These are phyloP conservation scores for Berkeleyomyces basicola DNA, from an alignment of 2,329 filamentous ascomycete genomes.

Conservation along the genomic window DNA sequence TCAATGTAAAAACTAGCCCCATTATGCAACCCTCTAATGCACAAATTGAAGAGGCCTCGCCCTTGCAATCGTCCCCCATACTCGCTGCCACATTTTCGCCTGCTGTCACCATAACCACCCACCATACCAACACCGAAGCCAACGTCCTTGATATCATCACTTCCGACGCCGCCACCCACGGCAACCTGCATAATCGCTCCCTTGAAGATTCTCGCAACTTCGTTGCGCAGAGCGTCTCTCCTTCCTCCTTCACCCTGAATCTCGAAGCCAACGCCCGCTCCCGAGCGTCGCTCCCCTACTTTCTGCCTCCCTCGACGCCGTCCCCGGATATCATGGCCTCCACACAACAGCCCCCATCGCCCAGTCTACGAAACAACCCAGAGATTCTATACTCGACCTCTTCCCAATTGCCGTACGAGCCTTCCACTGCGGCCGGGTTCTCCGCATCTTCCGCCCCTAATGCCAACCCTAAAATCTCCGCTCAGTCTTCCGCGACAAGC, in stretches of 20 bases:
- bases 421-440: background rate
- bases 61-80: constrained; percentile 5
- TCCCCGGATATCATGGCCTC: background rate
- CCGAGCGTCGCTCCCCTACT: background rate
- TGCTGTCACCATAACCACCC: background rate
- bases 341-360: background rate
- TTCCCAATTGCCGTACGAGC: background rate
- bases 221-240: background rate
- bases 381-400: background rate
- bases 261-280: background rate
- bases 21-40: constrained; percentile 11
- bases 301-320: background rate
- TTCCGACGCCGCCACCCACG: constrained; percentile 14
- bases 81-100: background rate
- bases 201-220: background rate
- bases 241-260: background rate
- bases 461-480: constrained; percentile 22
- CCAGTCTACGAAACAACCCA: background rate
- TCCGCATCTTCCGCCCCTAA: background rate
- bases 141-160: background rate
- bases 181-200: background rate
- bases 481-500: constrained; percentile 38
- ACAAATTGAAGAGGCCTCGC: constrained; percentile 11
- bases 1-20: constrained; percentile 18
- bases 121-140: background rate